Base-by-base conservation (phyloP, 2,329 filamentous ascomycete species). In the Monilinia polystroma region DNA sequence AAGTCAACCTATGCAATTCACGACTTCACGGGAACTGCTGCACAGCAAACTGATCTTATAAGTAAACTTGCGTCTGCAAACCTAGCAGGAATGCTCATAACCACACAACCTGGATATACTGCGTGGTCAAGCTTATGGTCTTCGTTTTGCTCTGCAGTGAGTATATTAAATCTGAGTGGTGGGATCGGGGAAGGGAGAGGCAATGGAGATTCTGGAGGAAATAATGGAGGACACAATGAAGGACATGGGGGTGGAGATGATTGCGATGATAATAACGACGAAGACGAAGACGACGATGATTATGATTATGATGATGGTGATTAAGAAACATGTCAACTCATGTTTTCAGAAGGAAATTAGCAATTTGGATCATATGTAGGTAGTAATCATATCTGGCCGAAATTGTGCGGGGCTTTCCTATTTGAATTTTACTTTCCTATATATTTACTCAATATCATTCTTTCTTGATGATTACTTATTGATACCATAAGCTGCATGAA, bases 1-100 rank as follows among this genome's bases (percentile, higher is more conserved):
- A 70, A 69, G 63, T 72, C 71, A 14, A 70, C 69, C 0, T 68
- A 65, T 55, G 52, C 70, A 18, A 71, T 73, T 43, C 68, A 73
- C 49, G 68, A 70, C 60, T 72, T 73, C n/a, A 67, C 65, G 0
- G 62, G 51, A 11, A 66, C 65, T 20, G 41, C 51, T 14, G 14
- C 26, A 2, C 51, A 67, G 14, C 71, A 72, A 54, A 55, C 60
- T 5, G 67, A 68, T 38, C 51, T 73, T 11, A 59, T 72, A n/a
- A 63, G n/a, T 32, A 65, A 69, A 26, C 64, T 73, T 38, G 66
- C 70, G 10, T 65, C 69, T 51, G 53, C 69, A 23, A 69, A 70
- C 32, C 29, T 73, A 29, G 65, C 62, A 18, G 70, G 70, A 18
- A 56, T 69, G 20, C 63, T 71, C 20, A 68, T 72, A 38, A 73